phyloP scores from a whole-genome alignment of 805 yeast genomes.

The Ogataea pilisensis region DNA sequence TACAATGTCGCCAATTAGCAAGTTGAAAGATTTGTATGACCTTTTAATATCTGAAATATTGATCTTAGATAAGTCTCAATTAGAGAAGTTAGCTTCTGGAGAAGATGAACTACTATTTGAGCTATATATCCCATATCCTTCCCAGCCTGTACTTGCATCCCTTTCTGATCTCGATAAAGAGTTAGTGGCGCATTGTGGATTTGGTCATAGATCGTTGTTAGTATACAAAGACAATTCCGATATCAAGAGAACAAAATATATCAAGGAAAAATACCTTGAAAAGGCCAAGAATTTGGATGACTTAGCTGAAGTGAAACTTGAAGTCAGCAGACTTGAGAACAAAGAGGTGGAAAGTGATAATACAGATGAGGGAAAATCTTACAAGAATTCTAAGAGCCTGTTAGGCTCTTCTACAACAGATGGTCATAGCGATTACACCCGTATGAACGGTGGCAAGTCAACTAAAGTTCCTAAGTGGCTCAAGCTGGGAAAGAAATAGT shows the following conservation, averaged over 20 bases:
- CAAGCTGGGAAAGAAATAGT: not conserved
- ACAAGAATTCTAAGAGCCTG: too few species aligned
- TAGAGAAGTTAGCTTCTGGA: constrained; percentile 15
- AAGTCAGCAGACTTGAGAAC: constrained; percentile 10
- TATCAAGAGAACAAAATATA: constrained; percentile 18
- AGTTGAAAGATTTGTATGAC: constrained; percentile 24
- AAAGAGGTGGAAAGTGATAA: constrained; percentile 1
- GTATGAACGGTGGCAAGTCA: too few species aligned
- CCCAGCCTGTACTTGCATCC: constrained; percentile 24
- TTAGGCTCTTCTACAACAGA: not conserved
- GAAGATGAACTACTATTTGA: constrained; percentile 19
- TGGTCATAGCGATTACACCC: too few species aligned
- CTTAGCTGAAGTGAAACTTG: constrained; percentile 23
- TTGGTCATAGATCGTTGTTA: constrained; percentile 35
- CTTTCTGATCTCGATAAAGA: constrained; percentile 22
- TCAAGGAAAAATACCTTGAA: constrained; percentile 19
- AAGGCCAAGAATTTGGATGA: constrained; percentile 25
- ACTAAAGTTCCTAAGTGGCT: constrained; percentile 1
- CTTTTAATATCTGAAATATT: constrained; percentile 24
- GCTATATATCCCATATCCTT: constrained; percentile 48
- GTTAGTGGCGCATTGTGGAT: constrained; percentile 35
- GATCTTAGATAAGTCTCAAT: constrained; percentile 30
- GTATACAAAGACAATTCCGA: constrained; percentile 15
- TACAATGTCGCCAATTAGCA: constrained; percentile 42
- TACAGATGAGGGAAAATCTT: too few species aligned